These are phyloP conservation scores for Trichodelitschia bisporula DNA, from an alignment of 495 filamentous ascomycete species.

Conservation along the genomic window DNA sequence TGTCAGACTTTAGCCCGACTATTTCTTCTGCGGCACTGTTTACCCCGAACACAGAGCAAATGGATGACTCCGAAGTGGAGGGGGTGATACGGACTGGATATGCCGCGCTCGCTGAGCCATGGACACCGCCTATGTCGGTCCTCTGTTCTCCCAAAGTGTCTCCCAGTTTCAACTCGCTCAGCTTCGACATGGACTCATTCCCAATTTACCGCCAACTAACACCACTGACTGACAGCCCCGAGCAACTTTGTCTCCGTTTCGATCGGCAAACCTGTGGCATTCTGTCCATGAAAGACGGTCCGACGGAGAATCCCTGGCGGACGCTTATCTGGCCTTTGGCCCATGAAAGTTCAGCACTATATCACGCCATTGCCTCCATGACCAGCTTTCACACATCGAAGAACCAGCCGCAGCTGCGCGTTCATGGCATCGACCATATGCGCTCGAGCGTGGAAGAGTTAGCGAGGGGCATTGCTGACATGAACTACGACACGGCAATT, in stretches of 20 bases:
- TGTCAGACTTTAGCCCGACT: no score
- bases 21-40: no score
- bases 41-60: no score
- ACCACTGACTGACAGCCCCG: conserved; percentile 27
- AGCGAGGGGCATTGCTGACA: conserved; percentile 30
- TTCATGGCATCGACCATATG: conserved; percentile 52
- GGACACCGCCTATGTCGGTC: no score
- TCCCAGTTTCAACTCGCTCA: no score
- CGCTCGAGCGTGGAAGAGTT: conserved; percentile 34
- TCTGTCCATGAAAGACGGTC: conserved; percentile 49
- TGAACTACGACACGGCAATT: conserved; percentile 39
- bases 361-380: conserved; percentile 51
- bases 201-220: no score
- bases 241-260: conserved; percentile 43
- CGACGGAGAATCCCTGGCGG: conserved; percentile 54
- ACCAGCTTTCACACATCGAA: conserved; percentile 51
- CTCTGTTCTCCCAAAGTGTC: no score
- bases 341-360: conserved; percentile 38
- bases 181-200: no score
- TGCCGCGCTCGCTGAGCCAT: no score
- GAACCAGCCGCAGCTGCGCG: conserved; percentile 28
- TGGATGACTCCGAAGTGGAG: no score
- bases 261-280: conserved; percentile 53
- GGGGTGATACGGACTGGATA: no score
- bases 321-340: conserved; percentile 52